phyloP scores from a whole-genome alignment of 2,329 filamentous ascomycete species.

The Periconia macrospinosa region DNA sequence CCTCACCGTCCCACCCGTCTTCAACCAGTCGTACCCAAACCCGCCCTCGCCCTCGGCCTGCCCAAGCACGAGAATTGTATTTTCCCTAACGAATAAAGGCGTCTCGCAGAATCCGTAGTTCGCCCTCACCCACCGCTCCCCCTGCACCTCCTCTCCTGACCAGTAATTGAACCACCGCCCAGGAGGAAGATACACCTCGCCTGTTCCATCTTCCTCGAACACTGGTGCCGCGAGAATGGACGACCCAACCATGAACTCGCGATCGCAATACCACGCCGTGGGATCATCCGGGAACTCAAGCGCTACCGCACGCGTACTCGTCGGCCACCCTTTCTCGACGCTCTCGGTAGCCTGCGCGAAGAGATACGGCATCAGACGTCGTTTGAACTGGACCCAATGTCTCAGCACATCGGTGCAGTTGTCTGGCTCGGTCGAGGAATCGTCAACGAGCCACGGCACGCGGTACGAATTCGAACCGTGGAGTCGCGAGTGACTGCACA shows the following conservation, averaged over 20 bases:
- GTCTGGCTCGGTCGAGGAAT: constrained; percentile 56
- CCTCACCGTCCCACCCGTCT: constrained; percentile 40
- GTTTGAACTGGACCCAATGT: constrained; percentile 57
- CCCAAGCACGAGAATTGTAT: constrained; percentile 45
- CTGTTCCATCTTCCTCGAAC: constrained; percentile 63
- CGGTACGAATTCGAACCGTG: constrained; percentile 72
- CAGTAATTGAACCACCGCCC: constrained; percentile 56
- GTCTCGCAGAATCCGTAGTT: constrained; percentile 44
- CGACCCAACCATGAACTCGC: constrained; percentile 73
- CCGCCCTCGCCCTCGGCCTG: constrained; percentile 41
- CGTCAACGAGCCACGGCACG: constrained; percentile 73
- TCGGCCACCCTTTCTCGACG: constrained; percentile 58
- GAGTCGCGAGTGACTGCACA: constrained; percentile 70
- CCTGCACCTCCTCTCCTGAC: constrained; percentile 44
- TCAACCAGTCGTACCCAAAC: constrained; percentile 47
- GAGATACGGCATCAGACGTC: constrained; percentile 61
- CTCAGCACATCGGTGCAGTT: constrained; percentile 58
- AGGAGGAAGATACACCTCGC: constrained; percentile 67
- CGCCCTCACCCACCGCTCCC: constrained; percentile 49
- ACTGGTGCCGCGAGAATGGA: constrained; percentile 66
- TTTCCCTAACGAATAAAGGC: constrained; percentile 47
- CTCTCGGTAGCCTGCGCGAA: constrained; percentile 56
- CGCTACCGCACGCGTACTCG: constrained; percentile 64
- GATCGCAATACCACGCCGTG: constrained; percentile 68
- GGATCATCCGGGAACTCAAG: constrained; percentile 72